Evolutionary conservation across 1,284 basidiomycete genomes (phyloP).

Genomic region (Boletellus deceptivus): DNA sequence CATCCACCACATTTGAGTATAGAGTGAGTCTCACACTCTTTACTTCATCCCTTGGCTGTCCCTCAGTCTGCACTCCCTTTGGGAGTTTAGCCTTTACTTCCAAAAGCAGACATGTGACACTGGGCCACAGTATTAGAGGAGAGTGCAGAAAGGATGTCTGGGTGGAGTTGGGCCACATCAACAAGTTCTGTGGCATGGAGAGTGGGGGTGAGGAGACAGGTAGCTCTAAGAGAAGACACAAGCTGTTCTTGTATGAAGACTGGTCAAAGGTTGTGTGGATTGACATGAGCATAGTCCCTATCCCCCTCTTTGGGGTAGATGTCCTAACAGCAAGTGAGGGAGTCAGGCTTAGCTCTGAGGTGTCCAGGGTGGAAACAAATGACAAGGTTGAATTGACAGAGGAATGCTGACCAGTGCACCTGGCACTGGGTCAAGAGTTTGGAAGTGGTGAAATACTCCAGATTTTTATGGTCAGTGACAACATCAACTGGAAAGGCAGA

Average conservation of each 20-base stretch:
- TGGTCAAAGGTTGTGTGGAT: neutral
- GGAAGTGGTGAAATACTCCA: constrained; percentile 10
- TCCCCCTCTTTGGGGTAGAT: neutral
- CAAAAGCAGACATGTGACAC: neutral
- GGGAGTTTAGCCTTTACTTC: too few species aligned
- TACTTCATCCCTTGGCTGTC: too few species aligned
- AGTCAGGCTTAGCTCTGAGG: constrained; percentile 24
- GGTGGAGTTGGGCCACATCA: neutral
- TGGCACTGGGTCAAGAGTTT: neutral
- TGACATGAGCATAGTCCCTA: neutral
- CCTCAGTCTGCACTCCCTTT: too few species aligned
- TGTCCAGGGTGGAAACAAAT: constrained; percentile 10
- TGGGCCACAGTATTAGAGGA: neutral
- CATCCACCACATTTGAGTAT: too few species aligned
- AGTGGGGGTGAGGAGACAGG: neutral
- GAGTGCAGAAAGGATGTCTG: neutral
- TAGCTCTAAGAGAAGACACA: neutral
- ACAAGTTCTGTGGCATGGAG: neutral
- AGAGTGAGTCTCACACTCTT: too few species aligned
- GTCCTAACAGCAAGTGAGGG: constrained; percentile 25
- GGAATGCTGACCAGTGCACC: neutral
- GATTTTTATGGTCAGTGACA: constrained; percentile 18
- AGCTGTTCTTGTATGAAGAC: neutral
- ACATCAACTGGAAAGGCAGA: constrained; percentile 9
- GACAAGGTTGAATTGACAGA: neutral